phyloP scores from a whole-genome alignment of 305 asterid genomes.

The Rubia balearica region DNA sequence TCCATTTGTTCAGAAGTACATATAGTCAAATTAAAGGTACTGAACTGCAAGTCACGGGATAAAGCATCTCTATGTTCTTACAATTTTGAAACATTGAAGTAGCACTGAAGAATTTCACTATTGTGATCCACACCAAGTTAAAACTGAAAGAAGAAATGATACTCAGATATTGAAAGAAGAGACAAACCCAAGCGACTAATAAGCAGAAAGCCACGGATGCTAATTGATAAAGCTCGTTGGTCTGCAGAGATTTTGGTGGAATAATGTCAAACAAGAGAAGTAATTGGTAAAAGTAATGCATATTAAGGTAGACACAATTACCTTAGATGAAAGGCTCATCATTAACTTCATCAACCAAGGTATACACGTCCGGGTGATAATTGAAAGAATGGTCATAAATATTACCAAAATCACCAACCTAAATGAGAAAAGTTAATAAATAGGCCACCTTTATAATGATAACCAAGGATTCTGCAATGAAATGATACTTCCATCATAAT shows the following conservation, averaged over 20 bases:
- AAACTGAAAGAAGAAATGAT: conserved; percentile 7
- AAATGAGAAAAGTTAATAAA: conserved; percentile 21
- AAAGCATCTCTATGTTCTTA: neutral
- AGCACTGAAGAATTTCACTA: neutral
- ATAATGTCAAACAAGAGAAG: conserved; percentile 26
- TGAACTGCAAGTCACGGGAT: neutral
- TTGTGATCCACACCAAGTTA: neutral
- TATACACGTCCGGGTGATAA: conserved; percentile 54
- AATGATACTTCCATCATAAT: conserved; percentile 1
- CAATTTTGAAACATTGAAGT: neutral
- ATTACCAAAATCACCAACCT: conserved; percentile 53
- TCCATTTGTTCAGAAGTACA: neutral
- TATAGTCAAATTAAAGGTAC: neutral
- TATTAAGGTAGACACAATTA: conserved; percentile 26
- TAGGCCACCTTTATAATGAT: conserved; percentile 10
- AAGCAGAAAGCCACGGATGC: conserved; percentile 80
- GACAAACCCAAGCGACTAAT: conserved; percentile 77
- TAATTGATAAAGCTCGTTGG: conserved; percentile 73
- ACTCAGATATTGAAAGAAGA: conserved; percentile 27
- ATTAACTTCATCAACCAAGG: conserved; percentile 68
- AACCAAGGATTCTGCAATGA: neutral
- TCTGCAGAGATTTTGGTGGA: conserved; percentile 44
- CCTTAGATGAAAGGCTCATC: conserved; percentile 75
- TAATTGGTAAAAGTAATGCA: conserved; percentile 12
- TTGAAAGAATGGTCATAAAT: conserved; percentile 47